Evolutionary conservation across 177 flowering plant species (phyloP), one percentile per base, ranked within the genome.

Genomic region (Vitis hybrid): DNA sequence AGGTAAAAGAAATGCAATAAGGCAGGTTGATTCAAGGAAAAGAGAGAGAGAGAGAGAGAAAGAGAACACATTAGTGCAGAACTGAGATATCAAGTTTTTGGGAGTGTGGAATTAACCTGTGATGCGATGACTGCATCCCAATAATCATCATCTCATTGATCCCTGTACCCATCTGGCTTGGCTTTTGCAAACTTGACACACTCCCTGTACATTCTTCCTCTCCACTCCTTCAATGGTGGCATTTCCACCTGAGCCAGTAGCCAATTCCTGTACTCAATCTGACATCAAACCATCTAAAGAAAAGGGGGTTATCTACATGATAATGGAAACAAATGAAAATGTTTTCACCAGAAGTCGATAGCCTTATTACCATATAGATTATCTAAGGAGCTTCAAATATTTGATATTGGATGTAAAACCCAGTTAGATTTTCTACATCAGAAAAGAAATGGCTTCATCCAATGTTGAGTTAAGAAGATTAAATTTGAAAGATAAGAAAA

Each of bases 251-350:
- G 76, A 50, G 55, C 73, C 6, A 64, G 71, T 2, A 81, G 72
- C 84, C 82, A 76, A 56, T 76, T 77, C 64, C 52, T 46, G 52
- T 81, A 74, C 24, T 76, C 79, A 59, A 59, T 61, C 78, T 76
- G 71, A 46, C 20, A 70, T 15, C 66, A 50, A 14, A 70, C 9
- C 20, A 62, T 15, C 58, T 32, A 20, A 1, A 14, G 9, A n/a
- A 1, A 52, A 15, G 58, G 41, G 4, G 10, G 51, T 32, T 13
- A 49, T 4, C 4, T 2, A 11, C 15, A n/a, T 13, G 30, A 62
- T 2, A 12, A 46, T 61, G 32, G 14, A 14, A 51, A 65, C 11
- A 51, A 30, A 27, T 51, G 12, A 27, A n/a, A 10, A 9, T 14
- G 18, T 50, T 65, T 10, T 12, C 35, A 3, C 3, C 6, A 5